These are phyloP conservation scores for Trichoderma asperelloides DNA, from an alignment of 495 filamentous ascomycete genomes.

Conservation along the genomic window DNA sequence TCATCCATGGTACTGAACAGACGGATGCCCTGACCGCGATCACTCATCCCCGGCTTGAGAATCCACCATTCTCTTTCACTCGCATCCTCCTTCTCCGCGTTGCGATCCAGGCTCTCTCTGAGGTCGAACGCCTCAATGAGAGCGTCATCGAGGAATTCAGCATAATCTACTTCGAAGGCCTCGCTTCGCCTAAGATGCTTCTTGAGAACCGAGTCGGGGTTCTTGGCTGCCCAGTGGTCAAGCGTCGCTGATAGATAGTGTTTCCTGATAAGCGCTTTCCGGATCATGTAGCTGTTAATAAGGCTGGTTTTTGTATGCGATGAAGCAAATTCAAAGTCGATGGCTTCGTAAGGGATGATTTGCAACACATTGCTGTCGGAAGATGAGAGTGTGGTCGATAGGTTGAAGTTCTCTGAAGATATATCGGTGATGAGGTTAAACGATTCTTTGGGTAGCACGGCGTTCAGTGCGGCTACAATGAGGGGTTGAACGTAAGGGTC, in stretches of 20 bases:
- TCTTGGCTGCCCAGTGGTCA: constrained; percentile 69
- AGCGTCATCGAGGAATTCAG: constrained; percentile 92
- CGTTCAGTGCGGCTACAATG: constrained; percentile 60
- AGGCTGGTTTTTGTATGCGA: constrained; percentile 49
- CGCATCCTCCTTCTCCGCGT: constrained; percentile 29
- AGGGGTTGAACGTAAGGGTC: constrained; percentile 79
- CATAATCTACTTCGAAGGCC: constrained; percentile 89
- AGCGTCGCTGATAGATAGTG: constrained; percentile 81
- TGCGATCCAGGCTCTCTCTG: constrained; percentile 61
- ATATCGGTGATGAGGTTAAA: constrained; percentile 16
- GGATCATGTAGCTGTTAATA: constrained; percentile 80
- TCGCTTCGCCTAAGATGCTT: constrained; percentile 63
- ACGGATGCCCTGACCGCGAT: constrained; percentile 84
- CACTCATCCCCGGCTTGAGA: constrained; percentile 93
- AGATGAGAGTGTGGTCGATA: constrained; percentile 22
- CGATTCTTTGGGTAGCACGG: constrained; percentile 45
- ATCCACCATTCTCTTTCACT: constrained; percentile 88
- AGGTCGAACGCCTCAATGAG: constrained; percentile 83
- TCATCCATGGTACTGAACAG: constrained; percentile 78
- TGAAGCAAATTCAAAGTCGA: constrained; percentile 70
- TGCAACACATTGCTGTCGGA: constrained; percentile 54
- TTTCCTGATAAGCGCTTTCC: constrained; percentile 95
- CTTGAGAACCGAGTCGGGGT: constrained; percentile 59
- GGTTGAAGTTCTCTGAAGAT: constrained; percentile 17
- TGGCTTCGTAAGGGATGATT: constrained; percentile 74